These are phyloP conservation scores for Carex pumila DNA, from an alignment of 176 grass and related monocot species.

Conservation along the genomic window DNA sequence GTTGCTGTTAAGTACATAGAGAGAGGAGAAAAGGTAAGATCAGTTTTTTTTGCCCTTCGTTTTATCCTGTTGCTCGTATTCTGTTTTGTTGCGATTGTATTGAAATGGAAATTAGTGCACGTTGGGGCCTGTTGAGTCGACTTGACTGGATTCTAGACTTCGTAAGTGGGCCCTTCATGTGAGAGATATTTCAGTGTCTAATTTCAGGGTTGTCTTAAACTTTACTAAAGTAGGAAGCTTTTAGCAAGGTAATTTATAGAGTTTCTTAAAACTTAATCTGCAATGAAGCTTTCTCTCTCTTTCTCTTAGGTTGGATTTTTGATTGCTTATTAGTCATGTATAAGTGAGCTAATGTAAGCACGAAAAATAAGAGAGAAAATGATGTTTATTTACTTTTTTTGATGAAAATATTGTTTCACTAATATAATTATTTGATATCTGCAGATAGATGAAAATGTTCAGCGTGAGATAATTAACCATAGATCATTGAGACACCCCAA, in stretches of 20 bases:
- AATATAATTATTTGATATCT: slow-evolving; percentile 26
- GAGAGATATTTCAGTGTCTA: background rate
- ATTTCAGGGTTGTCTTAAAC: background rate
- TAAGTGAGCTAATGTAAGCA: background rate
- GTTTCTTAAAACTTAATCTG: slow-evolving; percentile 4
- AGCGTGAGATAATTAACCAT: slow-evolving; percentile 98
- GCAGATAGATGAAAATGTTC: slow-evolving; percentile 99
- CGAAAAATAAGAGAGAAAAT: background rate
- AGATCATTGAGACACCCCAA: slow-evolving; percentile 95
- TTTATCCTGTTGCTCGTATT: background rate
- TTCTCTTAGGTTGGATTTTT: slow-evolving; percentile 1
- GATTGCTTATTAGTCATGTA: background rate
- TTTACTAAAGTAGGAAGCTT: background rate
- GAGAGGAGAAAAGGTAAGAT: slow-evolving; percentile 56
- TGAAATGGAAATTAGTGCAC: background rate
- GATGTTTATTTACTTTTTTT: background rate
- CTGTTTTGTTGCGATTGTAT: background rate
- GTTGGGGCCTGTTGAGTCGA: background rate
- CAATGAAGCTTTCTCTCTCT: background rate
- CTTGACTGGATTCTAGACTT: background rate
- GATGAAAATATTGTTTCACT: background rate
- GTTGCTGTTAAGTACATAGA: slow-evolving; percentile 94
- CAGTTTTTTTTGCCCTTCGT: background rate
- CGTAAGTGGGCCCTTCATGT: background rate
- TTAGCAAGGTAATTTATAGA: background rate